phyloP scores from a whole-genome alignment of 768 basidiomycete species.

The Pleurotus pulmonarius region DNA sequence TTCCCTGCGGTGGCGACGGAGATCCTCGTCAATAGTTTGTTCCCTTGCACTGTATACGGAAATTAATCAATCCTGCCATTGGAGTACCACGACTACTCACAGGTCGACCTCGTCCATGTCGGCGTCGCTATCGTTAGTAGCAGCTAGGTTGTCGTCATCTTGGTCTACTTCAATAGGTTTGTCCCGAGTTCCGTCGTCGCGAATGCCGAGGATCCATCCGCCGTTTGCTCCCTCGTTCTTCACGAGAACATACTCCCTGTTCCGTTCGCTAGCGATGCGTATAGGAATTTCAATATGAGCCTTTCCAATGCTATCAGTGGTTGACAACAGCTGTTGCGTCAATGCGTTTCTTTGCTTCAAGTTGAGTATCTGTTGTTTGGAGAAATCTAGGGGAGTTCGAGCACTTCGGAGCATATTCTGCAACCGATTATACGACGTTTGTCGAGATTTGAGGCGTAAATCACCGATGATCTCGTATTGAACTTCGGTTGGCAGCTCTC shows the following conservation, averaged over 20 bases:
- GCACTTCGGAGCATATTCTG: slow-evolving; percentile 85
- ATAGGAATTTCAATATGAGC: slow-evolving; percentile 89
- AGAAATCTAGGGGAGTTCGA: slow-evolving; percentile 88
- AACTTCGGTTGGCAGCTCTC: slow-evolving; percentile 90
- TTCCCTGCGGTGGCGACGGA: slow-evolving; percentile 56
- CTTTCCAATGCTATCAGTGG: slow-evolving; percentile 90
- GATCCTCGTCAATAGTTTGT: slow-evolving; percentile 49
- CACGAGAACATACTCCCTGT: slow-evolving; percentile 90
- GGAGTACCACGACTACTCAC: slow-evolving; percentile 34
- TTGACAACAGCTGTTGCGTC: slow-evolving; percentile 89
- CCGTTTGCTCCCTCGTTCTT: slow-evolving; percentile 86
- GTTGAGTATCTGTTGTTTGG: slow-evolving; percentile 91
- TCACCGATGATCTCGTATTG: slow-evolving; percentile 99
- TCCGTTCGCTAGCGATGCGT: slow-evolving; percentile 92
- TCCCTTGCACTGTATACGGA: slow-evolving; percentile 26
- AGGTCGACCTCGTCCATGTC: slow-evolving; percentile 84
- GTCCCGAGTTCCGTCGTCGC: slow-evolving; percentile 77
- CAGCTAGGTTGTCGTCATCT: slow-evolving; percentile 46
- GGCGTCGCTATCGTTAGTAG: slow-evolving; percentile 38
- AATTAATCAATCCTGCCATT: slow-evolving; percentile 1
- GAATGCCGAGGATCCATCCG: slow-evolving; percentile 93
- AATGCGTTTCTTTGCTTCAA: slow-evolving; percentile 84
- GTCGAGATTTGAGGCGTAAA: slow-evolving; percentile 88
- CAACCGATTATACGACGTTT: slow-evolving; percentile 88
- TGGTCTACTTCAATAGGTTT: slow-evolving; percentile 88